These are phyloP conservation scores for Vitis amurensis DNA, from an alignment of 164 flowering plant genomes.

Conservation along the genomic window DNA sequence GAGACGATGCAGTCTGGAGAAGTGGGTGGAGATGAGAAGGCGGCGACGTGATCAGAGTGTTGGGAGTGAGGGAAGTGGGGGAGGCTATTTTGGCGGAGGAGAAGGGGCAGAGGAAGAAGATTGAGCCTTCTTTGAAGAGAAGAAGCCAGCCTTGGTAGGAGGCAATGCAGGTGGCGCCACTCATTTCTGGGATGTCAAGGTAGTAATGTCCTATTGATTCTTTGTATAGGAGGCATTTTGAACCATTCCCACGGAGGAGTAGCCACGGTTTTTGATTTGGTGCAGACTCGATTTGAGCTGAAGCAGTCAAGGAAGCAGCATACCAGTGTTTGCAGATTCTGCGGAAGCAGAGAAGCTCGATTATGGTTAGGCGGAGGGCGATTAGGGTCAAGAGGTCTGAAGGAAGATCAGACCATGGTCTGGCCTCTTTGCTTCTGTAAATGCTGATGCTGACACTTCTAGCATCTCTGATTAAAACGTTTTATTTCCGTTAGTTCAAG, in stretches of 20 bases:
- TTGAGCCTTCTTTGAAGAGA: constrained; percentile 4
- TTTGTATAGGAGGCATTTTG: background rate
- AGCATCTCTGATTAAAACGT: background rate
- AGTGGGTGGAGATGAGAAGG: constrained; percentile 27
- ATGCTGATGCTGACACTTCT: too few relatives aligned
- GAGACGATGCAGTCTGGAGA: constrained; percentile 27
- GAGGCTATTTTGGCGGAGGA: constrained; percentile 19
- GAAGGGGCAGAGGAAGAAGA: constrained; percentile 33
- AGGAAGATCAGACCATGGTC: constrained; percentile 24
- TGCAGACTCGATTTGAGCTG: constrained; percentile 7
- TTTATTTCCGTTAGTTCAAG: too few relatives aligned
- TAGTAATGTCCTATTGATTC: background rate
- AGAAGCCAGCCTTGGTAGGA: constrained; percentile 34
- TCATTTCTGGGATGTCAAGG: constrained; percentile 20
- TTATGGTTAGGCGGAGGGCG: constrained; percentile 1
- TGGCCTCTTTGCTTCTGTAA: background rate
- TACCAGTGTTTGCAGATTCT: constrained; percentile 24
- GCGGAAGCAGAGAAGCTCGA: constrained; percentile 15
- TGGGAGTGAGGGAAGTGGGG: constrained; percentile 19
- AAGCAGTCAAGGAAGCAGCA: constrained; percentile 14
- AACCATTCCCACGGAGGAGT: constrained; percentile 6
- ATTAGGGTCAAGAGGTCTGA: constrained; percentile 14
- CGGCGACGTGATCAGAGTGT: constrained; percentile 10
- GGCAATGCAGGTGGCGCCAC: constrained; percentile 28
- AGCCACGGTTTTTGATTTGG: constrained; percentile 15